Conservation (phyloP, 208 protist genomes). For the Crithidia expoeki region DNA sequence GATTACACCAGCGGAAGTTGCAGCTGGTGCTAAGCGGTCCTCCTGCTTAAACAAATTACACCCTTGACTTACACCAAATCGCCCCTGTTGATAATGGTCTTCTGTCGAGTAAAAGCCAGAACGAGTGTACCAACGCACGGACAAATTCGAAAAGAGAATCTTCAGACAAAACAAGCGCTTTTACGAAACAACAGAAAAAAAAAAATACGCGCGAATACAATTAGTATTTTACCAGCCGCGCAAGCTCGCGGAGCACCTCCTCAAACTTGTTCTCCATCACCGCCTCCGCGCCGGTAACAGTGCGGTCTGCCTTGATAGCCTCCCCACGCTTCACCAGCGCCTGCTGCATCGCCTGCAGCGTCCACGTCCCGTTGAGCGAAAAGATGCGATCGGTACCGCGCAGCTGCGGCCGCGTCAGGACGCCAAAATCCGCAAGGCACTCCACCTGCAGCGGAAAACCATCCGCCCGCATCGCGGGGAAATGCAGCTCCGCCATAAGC, state of each 20-base stretch:
- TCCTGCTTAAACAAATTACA: too few species aligned
- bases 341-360: constrained; percentile 58
- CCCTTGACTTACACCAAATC: too few species aligned
- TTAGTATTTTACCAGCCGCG: constrained; percentile 36
- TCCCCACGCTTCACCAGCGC: constrained; percentile 63
- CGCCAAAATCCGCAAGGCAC: constrained; percentile 66
- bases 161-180: constrained; percentile 16
- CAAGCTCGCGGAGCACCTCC: constrained; percentile 60
- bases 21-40: too few species aligned
- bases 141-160: too few species aligned
- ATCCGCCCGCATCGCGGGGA: constrained; percentile 65
- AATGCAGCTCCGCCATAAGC: constrained; percentile 69
- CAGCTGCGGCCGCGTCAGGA: constrained; percentile 68
- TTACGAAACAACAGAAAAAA: constrained; percentile 19
- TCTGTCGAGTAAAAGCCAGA: too few species aligned
- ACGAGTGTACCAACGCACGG: too few species aligned
- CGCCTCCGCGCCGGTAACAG: constrained; percentile 42
- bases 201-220: background rate
- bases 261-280: constrained; percentile 66
- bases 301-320: constrained; percentile 50
- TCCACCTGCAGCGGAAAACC: constrained; percentile 59
- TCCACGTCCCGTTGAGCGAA: constrained; percentile 70
- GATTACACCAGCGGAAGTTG: too few species aligned
- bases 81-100: too few species aligned
- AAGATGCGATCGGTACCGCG: constrained; percentile 69